Evolutionary conservation across 2,329 filamentous ascomycete genomes (phyloP).

Genomic region (Aureobasidium sp.): DNA sequence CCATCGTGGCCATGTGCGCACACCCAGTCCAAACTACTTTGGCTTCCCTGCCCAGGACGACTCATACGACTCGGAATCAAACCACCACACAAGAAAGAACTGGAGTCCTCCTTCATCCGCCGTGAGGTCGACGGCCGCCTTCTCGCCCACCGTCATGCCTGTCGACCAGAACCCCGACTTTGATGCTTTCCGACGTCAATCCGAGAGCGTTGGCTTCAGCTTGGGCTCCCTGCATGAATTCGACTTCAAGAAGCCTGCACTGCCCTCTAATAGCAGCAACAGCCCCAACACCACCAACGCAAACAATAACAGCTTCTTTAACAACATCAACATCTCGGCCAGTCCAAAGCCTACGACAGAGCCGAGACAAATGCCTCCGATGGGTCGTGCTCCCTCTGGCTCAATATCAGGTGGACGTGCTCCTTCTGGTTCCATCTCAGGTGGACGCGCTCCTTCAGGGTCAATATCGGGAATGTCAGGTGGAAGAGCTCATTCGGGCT

Average conservation of each 20-base stretch:
- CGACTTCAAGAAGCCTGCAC: conserved; percentile 20
- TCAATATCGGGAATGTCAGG: too few species aligned
- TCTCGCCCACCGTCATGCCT: conserved; percentile 60
- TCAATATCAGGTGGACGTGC: not conserved
- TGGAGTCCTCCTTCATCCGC: conserved; percentile 68
- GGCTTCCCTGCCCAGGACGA: conserved; percentile 56
- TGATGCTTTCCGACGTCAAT: conserved; percentile 66
- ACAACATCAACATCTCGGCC: conserved; percentile 1
- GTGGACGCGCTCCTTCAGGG: not conserved
- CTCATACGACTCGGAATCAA: conserved; percentile 29
- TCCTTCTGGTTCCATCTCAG: not conserved
- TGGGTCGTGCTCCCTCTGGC: not conserved
- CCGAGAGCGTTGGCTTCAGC: conserved; percentile 51
- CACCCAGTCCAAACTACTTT: conserved; percentile 76
- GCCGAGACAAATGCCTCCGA: conserved; percentile 13
- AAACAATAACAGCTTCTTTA: not conserved
- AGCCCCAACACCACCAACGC: not conserved
- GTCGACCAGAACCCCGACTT: conserved; percentile 74
- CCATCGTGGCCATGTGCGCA: conserved; percentile 19
- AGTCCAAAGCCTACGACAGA: not conserved
- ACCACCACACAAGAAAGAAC: conserved; percentile 55
- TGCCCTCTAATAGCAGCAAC: conserved; percentile 17
- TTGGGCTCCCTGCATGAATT: conserved; percentile 34
- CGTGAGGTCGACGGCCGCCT: conserved; percentile 59
- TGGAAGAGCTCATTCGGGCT: not conserved